Conservation (phyloP, 805 yeast genomes). For the Zygoascus bituminiphila region DNA sequence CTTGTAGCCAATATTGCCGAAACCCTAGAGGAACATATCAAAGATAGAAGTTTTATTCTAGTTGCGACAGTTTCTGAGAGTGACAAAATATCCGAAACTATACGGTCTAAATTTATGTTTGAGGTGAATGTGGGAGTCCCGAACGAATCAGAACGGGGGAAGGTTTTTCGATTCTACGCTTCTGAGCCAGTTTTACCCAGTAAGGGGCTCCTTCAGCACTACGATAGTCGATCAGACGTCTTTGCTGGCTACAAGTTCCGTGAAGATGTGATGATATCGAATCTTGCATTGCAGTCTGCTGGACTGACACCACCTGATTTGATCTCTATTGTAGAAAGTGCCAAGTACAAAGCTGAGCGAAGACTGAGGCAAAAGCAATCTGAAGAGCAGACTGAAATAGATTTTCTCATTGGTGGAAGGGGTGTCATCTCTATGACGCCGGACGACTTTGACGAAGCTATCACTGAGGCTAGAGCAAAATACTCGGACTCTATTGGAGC, state of each 20-base stretch:
- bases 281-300: slow-evolving; percentile 79
- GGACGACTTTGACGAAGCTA: slow-evolving; percentile 58
- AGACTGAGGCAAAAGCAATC: slow-evolving; percentile 34
- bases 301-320: slow-evolving; percentile 86
- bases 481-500: slow-evolving; percentile 95
- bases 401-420: slow-evolving; percentile 42
- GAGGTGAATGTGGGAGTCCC: slow-evolving; percentile 75
- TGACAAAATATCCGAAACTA: slow-evolving; percentile 56
- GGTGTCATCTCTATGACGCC: slow-evolving; percentile 49
- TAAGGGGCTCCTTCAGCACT: neutral
- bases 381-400: slow-evolving; percentile 12
- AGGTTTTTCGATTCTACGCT: slow-evolving; percentile 47
- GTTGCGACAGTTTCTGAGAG: slow-evolving; percentile 62
- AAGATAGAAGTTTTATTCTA: slow-evolving; percentile 39
- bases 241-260: slow-evolving; percentile 27
- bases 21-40: slow-evolving; percentile 43
- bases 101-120: slow-evolving; percentile 65
- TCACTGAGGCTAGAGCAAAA: slow-evolving; percentile 73
- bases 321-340: slow-evolving; percentile 55
- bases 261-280: slow-evolving; percentile 45
- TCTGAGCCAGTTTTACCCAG: neutral
- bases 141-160: slow-evolving; percentile 59
- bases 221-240: slow-evolving; percentile 4
- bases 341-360: slow-evolving; percentile 50
- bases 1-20: slow-evolving; percentile 44